Percentiles rank a stretch among this genome's conserved stretches.
Evolutionary conservation across 2,329 filamentous ascomycete genomes (phyloP).

Genomic region (Tolypocladium tropicale): DNA sequence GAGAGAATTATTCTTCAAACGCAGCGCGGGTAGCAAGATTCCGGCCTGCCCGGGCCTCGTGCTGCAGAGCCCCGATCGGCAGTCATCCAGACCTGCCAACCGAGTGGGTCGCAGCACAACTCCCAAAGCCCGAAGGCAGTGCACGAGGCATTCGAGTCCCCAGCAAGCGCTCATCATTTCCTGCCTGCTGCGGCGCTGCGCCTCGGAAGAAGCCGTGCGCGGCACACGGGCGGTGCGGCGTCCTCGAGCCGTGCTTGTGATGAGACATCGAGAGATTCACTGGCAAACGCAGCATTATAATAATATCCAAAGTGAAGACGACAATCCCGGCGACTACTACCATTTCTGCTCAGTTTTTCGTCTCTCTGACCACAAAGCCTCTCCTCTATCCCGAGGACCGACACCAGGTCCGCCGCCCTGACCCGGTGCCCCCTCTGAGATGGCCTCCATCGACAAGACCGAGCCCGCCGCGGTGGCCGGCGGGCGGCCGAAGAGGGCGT

Average conservation of each 20-base stretch:
- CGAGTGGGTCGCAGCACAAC: neutral
- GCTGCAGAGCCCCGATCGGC: neutral
- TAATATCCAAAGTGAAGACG: neutral
- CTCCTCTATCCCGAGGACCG: neutral
- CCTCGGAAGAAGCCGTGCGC: neutral
- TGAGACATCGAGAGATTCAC: neutral
- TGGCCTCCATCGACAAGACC: constrained; percentile 15
- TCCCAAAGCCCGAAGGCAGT: neutral
- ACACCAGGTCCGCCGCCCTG: neutral
- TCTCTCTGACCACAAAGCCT: too few species aligned
- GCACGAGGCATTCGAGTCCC: neutral
- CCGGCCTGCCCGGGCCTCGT: neutral
- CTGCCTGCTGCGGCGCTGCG: neutral
- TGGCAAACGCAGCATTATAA: neutral
- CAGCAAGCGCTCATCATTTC: neutral
- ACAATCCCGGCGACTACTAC: neutral
- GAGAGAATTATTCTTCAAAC: too few species aligned
- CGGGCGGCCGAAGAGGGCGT: neutral
- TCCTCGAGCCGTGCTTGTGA: neutral
- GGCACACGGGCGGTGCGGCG: neutral
- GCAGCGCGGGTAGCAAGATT: too few species aligned
- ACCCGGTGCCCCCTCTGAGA: neutral
- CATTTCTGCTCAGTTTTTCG: neutral
- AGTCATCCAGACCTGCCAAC: neutral
- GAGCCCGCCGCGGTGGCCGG: neutral